These are phyloP conservation scores for Grifola frondosa DNA, from an alignment of 1,284 basidiomycete species.

Conservation along the genomic window DNA sequence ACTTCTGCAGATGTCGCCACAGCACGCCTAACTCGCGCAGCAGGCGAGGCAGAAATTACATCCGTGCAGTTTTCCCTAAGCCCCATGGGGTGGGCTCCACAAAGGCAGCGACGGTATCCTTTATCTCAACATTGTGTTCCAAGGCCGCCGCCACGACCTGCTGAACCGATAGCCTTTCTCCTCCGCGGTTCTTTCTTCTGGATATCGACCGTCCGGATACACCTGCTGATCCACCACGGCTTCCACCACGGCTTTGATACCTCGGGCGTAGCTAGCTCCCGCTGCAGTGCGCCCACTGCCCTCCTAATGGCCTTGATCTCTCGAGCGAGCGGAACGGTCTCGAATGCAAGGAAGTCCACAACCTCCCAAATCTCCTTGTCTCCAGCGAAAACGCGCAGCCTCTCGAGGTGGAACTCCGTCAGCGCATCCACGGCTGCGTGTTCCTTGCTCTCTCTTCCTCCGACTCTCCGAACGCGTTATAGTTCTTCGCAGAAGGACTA, in stretches of 20 bases:
- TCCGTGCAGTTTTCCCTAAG: conserved; percentile 72
- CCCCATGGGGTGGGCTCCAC: conserved; percentile 46
- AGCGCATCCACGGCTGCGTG: conserved; percentile 52
- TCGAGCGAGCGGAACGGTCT: conserved; percentile 71
- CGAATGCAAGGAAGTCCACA: conserved; percentile 73
- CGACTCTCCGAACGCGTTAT: conserved; percentile 44
- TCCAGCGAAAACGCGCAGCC: conserved; percentile 55
- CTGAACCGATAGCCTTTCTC: conserved; percentile 27
- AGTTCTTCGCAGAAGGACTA: conserved; percentile 32
- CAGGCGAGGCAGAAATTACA: conserved; percentile 39
- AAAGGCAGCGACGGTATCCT: too few relatives aligned
- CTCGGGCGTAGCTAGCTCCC: conserved; percentile 10
- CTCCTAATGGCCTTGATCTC: conserved; percentile 68
- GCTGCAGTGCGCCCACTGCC: conserved; percentile 46
- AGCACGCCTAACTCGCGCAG: conserved; percentile 33
- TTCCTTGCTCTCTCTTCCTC: conserved; percentile 25
- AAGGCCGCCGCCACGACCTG: conserved; percentile 40
- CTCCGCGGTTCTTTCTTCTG: conserved; percentile 38
- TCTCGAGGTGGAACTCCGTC: conserved; percentile 63
- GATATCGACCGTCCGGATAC: conserved; percentile 55
- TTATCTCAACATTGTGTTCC: conserved; percentile 17
- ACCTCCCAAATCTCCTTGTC: conserved; percentile 51
- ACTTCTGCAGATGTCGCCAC: conserved; percentile 15
- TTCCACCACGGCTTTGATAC: conserved; percentile 36
- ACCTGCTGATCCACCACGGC: conserved; percentile 79